Evolutionary conservation across 305 asterid genomes (phyloP).

Genomic region (Ajuga reptans): DNA sequence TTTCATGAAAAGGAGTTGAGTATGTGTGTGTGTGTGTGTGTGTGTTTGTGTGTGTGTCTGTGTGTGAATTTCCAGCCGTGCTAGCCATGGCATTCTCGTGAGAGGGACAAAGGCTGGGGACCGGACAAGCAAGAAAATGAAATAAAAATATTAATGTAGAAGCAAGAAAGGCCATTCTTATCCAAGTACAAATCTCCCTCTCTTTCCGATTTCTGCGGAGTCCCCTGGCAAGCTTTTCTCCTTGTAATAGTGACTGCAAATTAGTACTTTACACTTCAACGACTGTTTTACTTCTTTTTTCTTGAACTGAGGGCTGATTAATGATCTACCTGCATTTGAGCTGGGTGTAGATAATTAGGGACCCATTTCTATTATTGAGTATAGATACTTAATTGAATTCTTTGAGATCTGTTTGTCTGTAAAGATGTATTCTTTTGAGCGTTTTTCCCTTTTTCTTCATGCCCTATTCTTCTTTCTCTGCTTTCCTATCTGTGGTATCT

Average conservation of each 20-base stretch:
- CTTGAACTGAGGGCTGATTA: neutral
- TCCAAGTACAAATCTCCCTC: constrained; percentile 17
- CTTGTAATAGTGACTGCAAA: constrained; percentile 20
- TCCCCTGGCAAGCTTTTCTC: constrained; percentile 16
- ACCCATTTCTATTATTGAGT: constrained; percentile 16
- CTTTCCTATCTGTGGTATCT: constrained; percentile 38
- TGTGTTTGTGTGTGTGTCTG: constrained; percentile 23
- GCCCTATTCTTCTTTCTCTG: constrained; percentile 29
- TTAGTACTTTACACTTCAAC: constrained; percentile 5
- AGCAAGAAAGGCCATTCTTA: constrained; percentile 25
- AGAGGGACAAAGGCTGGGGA: constrained; percentile 50
- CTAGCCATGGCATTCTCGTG: constrained; percentile 76
- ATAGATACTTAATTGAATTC: constrained; percentile 8
- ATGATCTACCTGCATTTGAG: constrained; percentile 35
- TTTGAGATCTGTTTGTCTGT: constrained; percentile 54
- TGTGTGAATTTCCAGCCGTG: constrained; percentile 42
- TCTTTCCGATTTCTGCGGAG: constrained; percentile 33
- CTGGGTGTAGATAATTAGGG: constrained; percentile 20
- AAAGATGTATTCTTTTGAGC: constrained; percentile 55
- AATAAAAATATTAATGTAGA: constrained; percentile 19
- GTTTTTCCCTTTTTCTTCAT: constrained; percentile 33
- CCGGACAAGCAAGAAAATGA: constrained; percentile 24
- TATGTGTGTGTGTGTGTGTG: constrained; percentile 14
- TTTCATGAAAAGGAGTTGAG: constrained; percentile 54
- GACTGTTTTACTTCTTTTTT: constrained; percentile 1